Conservation (phyloP, 139 green algal species). For the Diplosphaera chodatii region DNA sequence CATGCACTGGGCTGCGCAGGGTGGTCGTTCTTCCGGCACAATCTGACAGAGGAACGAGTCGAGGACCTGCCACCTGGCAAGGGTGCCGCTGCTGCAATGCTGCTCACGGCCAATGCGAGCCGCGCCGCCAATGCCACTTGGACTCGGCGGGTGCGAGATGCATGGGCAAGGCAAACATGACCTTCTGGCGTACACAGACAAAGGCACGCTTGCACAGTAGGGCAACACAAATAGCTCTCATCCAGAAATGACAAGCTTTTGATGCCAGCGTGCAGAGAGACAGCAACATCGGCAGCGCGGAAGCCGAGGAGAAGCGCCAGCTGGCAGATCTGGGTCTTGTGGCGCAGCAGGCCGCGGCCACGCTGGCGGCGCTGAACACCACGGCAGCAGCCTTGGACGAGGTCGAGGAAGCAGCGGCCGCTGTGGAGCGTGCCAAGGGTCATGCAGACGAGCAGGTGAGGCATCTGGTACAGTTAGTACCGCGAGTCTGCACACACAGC, state of each 20-base stretch:
- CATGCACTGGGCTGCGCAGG: no score
- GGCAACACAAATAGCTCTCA: no score
- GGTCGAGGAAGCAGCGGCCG: constrained; percentile 9
- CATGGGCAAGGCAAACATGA: no score
- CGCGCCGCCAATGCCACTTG: neutral
- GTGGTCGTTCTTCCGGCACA: neutral
- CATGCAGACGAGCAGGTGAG: neutral
- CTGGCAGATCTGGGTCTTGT: constrained; percentile 15
- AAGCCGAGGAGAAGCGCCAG: constrained; percentile 25
- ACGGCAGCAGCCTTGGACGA: constrained; percentile 22
- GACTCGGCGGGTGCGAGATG: neutral
- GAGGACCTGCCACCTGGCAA: neutral
- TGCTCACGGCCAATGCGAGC: neutral
- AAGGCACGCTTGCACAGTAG: no score
- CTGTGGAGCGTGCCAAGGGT: neutral
- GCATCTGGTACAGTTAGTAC: no score
- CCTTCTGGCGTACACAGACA: no score
- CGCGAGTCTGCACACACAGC: no score
- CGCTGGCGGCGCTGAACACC: constrained; percentile 18
- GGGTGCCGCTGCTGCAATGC: neutral
- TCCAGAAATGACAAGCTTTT: no score
- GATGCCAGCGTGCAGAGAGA: constrained; percentile 12
- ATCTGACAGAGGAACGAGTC: neutral
- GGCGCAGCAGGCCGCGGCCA: constrained; percentile 11
- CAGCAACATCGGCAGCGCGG: constrained; percentile 15